phyloP scores from a whole-genome alignment of 2,329 filamentous ascomycete genomes.

The Leptosphaerulina australis region DNA sequence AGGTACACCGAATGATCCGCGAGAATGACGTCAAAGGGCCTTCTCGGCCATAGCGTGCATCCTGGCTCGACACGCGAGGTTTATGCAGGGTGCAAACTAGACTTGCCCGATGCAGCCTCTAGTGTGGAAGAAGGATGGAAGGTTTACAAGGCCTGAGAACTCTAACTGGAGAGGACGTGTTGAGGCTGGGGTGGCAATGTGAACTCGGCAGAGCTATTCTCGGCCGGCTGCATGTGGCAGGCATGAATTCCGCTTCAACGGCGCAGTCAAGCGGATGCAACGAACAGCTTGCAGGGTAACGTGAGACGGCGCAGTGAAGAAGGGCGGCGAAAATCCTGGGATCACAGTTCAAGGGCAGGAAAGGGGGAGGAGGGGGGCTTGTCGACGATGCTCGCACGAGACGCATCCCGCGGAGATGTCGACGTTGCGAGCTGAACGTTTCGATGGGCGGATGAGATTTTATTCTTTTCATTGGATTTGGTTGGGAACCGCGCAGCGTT shows the following conservation, averaged over 20 bases:
- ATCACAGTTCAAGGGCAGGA: too few species aligned
- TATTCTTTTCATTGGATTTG: constrained; percentile 12
- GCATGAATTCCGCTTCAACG: neutral
- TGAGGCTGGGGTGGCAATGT: constrained; percentile 5
- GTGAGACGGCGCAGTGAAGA: neutral
- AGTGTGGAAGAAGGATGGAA: constrained; percentile 1
- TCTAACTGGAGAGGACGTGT: too few species aligned
- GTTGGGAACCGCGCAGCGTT: constrained; percentile 9
- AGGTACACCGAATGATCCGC: too few species aligned
- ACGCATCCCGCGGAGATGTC: too few species aligned
- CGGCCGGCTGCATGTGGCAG: constrained; percentile 11
- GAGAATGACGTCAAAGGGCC: neutral
- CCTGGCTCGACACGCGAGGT: neutral
- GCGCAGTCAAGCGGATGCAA: too few species aligned
- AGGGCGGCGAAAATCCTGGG: too few species aligned
- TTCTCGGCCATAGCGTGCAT: neutral
- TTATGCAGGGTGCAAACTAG: neutral
- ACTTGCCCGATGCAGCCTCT: neutral
- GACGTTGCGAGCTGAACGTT: neutral
- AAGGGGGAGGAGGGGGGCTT: too few species aligned
- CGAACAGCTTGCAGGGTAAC: neutral
- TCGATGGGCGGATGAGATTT: neutral
- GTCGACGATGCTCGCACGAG: too few species aligned
- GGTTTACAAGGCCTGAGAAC: too few species aligned
- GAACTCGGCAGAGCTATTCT: constrained; percentile 7